Percentiles rank a stretch among this genome's conserved stretches.
phyloP scores from a whole-genome alignment of 2,329 filamentous ascomycete species.

The Aspergillus novofumigatus region DNA sequence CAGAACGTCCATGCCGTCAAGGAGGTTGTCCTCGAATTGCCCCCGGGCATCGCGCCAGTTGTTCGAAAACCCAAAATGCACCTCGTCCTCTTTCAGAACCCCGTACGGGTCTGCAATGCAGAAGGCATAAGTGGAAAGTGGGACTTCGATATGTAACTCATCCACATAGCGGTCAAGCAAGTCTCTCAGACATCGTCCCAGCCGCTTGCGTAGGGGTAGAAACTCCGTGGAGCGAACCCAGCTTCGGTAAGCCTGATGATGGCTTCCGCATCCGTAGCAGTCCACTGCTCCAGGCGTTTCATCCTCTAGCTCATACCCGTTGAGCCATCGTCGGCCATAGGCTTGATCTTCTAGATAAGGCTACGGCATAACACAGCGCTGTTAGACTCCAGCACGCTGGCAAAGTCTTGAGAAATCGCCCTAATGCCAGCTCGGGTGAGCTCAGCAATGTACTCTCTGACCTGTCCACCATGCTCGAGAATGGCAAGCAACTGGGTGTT shows the following conservation, averaged over 20 bases:
- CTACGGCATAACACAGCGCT: constrained; percentile 33
- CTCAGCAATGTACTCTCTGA: constrained; percentile 39
- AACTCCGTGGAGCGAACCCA: constrained; percentile 45
- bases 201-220: constrained; percentile 38
- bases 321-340: constrained; percentile 21
- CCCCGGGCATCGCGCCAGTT: constrained; percentile 36
- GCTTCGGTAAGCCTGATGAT: constrained; percentile 38
- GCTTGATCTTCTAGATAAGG: constrained; percentile 32
- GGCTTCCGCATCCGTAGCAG: constrained; percentile 29
- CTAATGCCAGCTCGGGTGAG: constrained; percentile 37
- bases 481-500: constrained; percentile 55
- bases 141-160: constrained; percentile 47
- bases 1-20: constrained; percentile 50
- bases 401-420: constrained; percentile 33
- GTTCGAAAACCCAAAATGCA: constrained; percentile 53
- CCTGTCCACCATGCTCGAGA: constrained; percentile 49
- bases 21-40: constrained; percentile 38
- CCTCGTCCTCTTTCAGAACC: constrained; percentile 50
- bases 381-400: constrained; percentile 32
- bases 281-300: constrained; percentile 34
- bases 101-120: constrained; percentile 55
- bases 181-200: constrained; percentile 36
- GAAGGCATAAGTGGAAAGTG: constrained; percentile 50
- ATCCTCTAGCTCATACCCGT: constrained; percentile 15
- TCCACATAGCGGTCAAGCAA: constrained; percentile 43